Evolutionary conservation across 805 yeast genomes (phyloP).

Genomic region (Lipomyces lipofer): DNA sequence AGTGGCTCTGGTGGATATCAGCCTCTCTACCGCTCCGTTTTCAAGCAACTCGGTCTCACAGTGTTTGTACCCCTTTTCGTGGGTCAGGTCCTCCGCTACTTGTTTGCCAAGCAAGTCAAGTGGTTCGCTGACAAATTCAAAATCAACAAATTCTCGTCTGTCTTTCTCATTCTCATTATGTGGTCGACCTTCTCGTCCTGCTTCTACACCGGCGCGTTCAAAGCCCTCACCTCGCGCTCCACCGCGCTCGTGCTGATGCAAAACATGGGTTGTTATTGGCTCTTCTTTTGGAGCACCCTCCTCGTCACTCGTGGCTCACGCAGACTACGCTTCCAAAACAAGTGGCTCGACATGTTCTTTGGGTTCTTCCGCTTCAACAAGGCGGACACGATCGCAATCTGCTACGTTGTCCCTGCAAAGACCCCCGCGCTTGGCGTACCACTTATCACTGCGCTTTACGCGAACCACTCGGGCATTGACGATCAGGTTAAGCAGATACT

Average conservation of each 20-base stretch:
- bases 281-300: constrained; percentile 68
- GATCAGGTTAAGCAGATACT: constrained; percentile 59
- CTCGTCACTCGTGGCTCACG: constrained; percentile 58
- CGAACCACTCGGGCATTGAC: constrained; percentile 45
- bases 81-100: constrained; percentile 76
- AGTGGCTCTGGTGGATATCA: constrained; percentile 12
- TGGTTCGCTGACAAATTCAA: constrained; percentile 59
- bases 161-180: constrained; percentile 76
- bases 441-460: constrained; percentile 73
- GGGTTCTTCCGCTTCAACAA: constrained; percentile 63
- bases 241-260: constrained; percentile 76
- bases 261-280: constrained; percentile 74
- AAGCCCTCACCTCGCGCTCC: constrained; percentile 62
- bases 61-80: constrained; percentile 83
- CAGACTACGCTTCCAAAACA: constrained; percentile 21
- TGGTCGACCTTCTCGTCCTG: constrained; percentile 52
- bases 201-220: constrained; percentile 77
- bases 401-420: constrained; percentile 90
- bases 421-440: constrained; percentile 92
- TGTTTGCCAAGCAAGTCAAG: constrained; percentile 62
- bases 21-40: constrained; percentile 67
- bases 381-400: constrained; percentile 71
- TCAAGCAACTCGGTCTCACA: constrained; percentile 86
- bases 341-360: constrained; percentile 19
- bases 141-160: constrained; percentile 70